Percentiles rank a stretch among this genome's conserved stretches.
Conservation (phyloP, 225 moss, liverwort and hornwort species). For the Physcomitrellopsis africana region DNA sequence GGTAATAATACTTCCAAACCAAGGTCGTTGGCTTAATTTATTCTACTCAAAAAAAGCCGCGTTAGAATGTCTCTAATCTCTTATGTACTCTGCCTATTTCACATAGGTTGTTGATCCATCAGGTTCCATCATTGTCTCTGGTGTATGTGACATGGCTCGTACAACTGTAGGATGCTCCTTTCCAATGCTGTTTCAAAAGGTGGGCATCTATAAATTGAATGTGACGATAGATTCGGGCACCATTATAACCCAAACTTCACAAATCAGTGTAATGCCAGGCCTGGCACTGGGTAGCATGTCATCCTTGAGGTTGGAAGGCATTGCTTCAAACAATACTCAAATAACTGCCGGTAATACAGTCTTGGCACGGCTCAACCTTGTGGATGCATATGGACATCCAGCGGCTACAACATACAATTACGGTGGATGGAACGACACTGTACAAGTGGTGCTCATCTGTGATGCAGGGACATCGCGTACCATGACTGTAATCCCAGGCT, state of each 20-base stretch:
- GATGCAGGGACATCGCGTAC: constrained; percentile 19
- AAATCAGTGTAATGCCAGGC: constrained; percentile 36
- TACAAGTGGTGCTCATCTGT: constrained; percentile 44
- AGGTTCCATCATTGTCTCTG: constrained; percentile 34
- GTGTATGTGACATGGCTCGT: constrained; percentile 40
- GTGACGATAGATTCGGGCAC: constrained; percentile 45
- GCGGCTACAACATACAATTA: constrained; percentile 37
- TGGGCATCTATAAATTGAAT: constrained; percentile 37
- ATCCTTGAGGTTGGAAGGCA: constrained; percentile 40
- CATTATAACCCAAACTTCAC: constrained; percentile 28
- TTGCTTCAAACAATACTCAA: constrained; percentile 43
- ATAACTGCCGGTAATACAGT: constrained; percentile 40
- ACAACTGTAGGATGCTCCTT: constrained; percentile 42
- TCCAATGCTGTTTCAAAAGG: constrained; percentile 39
- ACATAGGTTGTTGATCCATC: constrained; percentile 47
- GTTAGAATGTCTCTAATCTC: neutral
- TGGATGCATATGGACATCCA: constrained; percentile 45
- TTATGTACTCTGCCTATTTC: constrained; percentile 17
- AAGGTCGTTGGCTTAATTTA: neutral
- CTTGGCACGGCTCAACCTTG: constrained; percentile 36
- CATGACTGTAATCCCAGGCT: constrained; percentile 32
- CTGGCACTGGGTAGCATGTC: constrained; percentile 47
- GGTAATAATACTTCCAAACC: constrained; percentile 19
- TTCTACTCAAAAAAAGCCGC: neutral
- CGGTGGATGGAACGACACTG: constrained; percentile 39